Conservation (phyloP, 495 filamentous ascomycete genomes). For the Neurospora sp. region DNA sequence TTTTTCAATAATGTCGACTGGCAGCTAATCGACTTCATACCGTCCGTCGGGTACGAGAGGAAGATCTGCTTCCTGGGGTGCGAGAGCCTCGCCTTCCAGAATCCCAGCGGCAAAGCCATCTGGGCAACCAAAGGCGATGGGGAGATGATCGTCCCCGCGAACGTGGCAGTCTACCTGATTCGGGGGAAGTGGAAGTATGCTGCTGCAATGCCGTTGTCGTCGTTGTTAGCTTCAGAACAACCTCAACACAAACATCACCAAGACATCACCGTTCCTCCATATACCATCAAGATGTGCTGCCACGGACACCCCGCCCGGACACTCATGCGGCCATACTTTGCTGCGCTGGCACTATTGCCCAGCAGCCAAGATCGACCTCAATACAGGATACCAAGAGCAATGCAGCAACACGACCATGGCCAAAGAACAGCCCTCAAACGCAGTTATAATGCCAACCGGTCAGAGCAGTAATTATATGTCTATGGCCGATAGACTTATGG, state of each 20-base stretch:
- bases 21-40: too few species aligned
- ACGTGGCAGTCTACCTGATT: too few species aligned
- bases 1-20: too few species aligned
- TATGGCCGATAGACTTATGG: background rate
- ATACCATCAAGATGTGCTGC: slow-evolving; percentile 28
- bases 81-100: too few species aligned
- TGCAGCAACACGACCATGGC: slow-evolving; percentile 32
- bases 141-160: too few species aligned
- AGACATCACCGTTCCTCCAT: slow-evolving; percentile 1
- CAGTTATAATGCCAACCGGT: background rate
- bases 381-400: slow-evolving; percentile 31
- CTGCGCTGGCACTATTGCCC: slow-evolving; percentile 36
- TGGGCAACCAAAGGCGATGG: too few species aligned
- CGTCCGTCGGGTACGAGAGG: too few species aligned
- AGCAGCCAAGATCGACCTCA: slow-evolving; percentile 29
- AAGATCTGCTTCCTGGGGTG: too few species aligned
- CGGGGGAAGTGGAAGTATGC: too few species aligned
- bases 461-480: background rate
- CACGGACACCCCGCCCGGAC: slow-evolving; percentile 34
- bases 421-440: slow-evolving; percentile 25
- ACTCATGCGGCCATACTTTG: slow-evolving; percentile 33
- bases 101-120: too few species aligned
- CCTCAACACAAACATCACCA: background rate
- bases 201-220: too few species aligned
- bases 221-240: background rate